Evolutionary conservation across 495 filamentous ascomycete species (phyloP), one percentile per base, ranked within the genome.

Genomic region (Jackrogersella multiformis): DNA sequence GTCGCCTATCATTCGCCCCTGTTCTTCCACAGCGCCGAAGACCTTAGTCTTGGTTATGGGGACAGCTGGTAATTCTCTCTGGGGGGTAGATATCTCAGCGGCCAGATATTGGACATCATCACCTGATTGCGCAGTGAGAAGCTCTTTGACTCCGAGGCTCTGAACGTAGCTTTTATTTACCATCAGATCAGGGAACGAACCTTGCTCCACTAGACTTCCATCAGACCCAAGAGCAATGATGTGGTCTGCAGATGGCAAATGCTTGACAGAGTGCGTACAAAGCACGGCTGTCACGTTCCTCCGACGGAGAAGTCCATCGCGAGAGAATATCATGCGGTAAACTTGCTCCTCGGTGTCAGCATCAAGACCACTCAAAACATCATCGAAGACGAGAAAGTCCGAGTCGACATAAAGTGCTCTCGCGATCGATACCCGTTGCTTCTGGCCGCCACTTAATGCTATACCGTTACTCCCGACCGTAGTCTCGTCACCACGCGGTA

Each of bases 361-460:
- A 68, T 90, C 88, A 7, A 90, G 77, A 1, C 85, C 86, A 52
- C 82, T 88, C 20, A 91, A 78, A 9, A 86, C 78, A 67, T 91
- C 85, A 56, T 88, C 86, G 0, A 89, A 74, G 5, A 89, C 73
- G 35, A 87, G 73, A n/a, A 87, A 69, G 26, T 81, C 78, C n/a
- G 79, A 77, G 15, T 83, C 68, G 10, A 85, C 74, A 72, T 90
- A 89, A 2, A 87, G 73, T 28, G 86, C 86, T 26, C 87, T 76
- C 26, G 87, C 87, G 8, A 88, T 76, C 26, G 83, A 81, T 56
- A 91, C 80, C 5, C 88, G 79, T 64, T 91, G 88, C 64, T 85
- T 86, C 68, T 91, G 89, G 0, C 89, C 89, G 4, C 88, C 88
- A 70, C 85, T 87, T 13, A 92, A 77, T 2, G 81, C 78, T 52